A percentile compares a stretch with the other conserved stretches of the same genome.
Conservation (phyloP, 345 rosid species). For the Mangifera indica region DNA sequence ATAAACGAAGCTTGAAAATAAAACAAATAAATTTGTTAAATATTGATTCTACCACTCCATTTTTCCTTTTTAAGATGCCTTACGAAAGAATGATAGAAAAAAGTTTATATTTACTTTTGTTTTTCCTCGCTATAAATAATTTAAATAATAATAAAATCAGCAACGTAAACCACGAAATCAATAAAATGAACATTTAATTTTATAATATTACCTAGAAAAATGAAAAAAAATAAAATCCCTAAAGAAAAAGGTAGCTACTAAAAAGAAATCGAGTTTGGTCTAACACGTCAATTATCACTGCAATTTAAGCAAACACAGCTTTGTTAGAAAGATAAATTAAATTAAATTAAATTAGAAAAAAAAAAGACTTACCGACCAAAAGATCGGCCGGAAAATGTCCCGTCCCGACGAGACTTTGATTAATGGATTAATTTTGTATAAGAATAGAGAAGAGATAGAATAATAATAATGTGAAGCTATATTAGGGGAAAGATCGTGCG, state of each 20-base stretch:
- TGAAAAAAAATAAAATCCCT: too few relatives aligned
- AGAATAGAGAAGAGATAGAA: not conserved
- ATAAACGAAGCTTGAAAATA: not conserved
- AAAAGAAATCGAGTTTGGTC: too few relatives aligned
- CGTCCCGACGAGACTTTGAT: not conserved
- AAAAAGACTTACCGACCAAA: conserved; percentile 11
- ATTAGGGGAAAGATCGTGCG: not conserved
- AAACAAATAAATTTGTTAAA: not conserved
- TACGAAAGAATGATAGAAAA: not conserved
- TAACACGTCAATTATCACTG: too few relatives aligned
- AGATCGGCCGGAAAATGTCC: conserved; percentile 1
- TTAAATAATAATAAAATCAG: too few relatives aligned
- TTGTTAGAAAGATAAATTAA: not conserved
- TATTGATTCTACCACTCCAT: not conserved
- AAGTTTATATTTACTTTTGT: not conserved
- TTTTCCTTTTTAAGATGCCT: not conserved
- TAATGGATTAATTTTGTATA: not conserved
- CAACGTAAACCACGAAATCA: not conserved
- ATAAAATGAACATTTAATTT: not conserved
- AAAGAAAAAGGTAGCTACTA: not conserved
- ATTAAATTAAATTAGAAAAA: not conserved
- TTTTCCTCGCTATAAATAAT: not conserved
- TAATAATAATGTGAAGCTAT: too few relatives aligned
- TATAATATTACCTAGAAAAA: too few relatives aligned
- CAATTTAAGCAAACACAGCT: too few relatives aligned